These are phyloP conservation scores for Fagopyrum tataricum DNA, from an alignment of 148 eudicot genomes.

Conservation along the genomic window DNA sequence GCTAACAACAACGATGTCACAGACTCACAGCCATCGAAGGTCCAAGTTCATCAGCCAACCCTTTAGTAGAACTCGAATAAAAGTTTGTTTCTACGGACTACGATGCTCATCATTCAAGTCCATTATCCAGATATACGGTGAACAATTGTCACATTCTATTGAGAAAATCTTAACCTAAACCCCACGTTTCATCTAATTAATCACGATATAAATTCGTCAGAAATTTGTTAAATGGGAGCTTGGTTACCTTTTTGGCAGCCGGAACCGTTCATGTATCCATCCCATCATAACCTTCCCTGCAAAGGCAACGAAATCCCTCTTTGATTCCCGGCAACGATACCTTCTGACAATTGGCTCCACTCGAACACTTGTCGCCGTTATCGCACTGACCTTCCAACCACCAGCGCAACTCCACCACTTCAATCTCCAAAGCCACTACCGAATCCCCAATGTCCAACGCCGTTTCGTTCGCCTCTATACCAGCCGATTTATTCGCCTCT, in stretches of 20 bases:
- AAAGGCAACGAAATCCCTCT: conserved; percentile 6
- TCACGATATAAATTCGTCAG: neutral
- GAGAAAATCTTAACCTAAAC: neutral
- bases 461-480: conserved; percentile 4
- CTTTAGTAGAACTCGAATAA: no score
- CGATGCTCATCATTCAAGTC: neutral
- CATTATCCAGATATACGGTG: neutral
- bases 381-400: conserved; percentile 13
- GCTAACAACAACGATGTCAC: neutral
- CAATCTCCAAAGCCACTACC: conserved; percentile 13
- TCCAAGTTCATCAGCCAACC: neutral
- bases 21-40: neutral
- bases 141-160: neutral
- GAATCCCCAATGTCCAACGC: conserved; percentile 6
- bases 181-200: neutral
- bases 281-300: conserved; percentile 8
- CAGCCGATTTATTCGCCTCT: conserved; percentile 2
- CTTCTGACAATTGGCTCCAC: conserved; percentile 1
- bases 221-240: neutral
- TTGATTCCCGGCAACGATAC: neutral
- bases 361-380: neutral
- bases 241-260: conserved; percentile 7
- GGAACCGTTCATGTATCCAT: neutral
- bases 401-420: conserved; percentile 9
- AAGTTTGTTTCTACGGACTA: neutral